Base-by-base conservation (phyloP, 768 basidiomycete genomes). In the Polyporus arcularius region DNA sequence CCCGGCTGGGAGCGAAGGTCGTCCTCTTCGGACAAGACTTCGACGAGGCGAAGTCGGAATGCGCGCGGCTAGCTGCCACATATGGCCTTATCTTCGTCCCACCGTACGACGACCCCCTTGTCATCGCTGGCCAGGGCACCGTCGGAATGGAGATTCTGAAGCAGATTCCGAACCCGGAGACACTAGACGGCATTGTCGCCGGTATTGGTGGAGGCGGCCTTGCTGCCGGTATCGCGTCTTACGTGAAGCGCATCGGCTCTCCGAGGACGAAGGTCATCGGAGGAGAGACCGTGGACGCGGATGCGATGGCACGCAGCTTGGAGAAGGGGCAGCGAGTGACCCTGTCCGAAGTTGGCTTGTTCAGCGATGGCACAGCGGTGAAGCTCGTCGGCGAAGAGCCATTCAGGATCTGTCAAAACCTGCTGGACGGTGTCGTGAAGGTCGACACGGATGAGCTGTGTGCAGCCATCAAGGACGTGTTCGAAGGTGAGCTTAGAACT, bases 391-490 rank as follows among this genome's bases (percentile, higher is more conserved):
- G 97, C 21, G 90, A 88, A 74, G 97, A 99, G 72, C 88, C 94
- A 0, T 97, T 98, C 76, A 84, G 96, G 60, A 85, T 99, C 62
- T 98, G 96, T 76, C 82, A 90, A 73, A 80, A 89, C 49, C 79
- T 92, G 40, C 74, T 98, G 18, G 94, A 98, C 66, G 87, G 84
- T 2, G 75, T 98, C 38, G 85, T 95, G 52, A 84, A 89, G 69
- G 92, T 90, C 32, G 85, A 92, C 70, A 98, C 97, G 64, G 97
- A 99, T 71, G 96, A 96, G 73, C 87, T 99, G 47, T 99, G 97
- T 71, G 97, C 97, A 7, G 95, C 95, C 5, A 98, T 98, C 77
- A 98, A 98, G 76, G 97, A 99, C 69, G 90, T 98, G 32, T 99
- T 98, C 69, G 95, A 98, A 79, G 96, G 96, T 93, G 62, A 60